Percentiles rank a stretch among this genome's conserved stretches.
Evolutionary conservation across 257 asterid genomes (phyloP).

Genomic region (Petrea volubilis): DNA sequence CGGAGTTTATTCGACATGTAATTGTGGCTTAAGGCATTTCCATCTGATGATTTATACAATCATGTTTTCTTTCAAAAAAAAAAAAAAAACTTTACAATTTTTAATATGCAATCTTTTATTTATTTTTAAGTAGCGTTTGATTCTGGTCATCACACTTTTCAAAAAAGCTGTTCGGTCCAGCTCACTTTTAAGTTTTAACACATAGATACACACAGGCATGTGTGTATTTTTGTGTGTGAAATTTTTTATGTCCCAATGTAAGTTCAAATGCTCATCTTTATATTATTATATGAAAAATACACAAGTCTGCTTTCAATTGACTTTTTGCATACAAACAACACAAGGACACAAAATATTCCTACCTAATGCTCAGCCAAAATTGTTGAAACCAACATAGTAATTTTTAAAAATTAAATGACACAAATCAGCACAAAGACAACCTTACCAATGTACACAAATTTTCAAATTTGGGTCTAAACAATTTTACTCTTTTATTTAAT

Average conservation of each 20-base stretch:
- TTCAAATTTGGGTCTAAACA: neutral
- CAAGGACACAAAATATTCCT: neutral
- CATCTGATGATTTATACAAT: no score
- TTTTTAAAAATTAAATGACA: neutral
- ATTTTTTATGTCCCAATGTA: neutral
- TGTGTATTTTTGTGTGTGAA: neutral
- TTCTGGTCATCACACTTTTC: no score
- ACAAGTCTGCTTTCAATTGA: neutral
- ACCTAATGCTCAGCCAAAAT: neutral
- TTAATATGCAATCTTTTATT: no score
- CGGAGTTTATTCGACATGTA: no score
- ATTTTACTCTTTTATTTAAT: neutral
- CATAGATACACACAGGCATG: neutral
- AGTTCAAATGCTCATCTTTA: neutral
- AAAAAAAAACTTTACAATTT: no score
- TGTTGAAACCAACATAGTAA: neutral
- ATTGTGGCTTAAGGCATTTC: no score
- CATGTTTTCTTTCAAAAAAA: no score
- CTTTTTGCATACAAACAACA: neutral
- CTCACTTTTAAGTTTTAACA: neutral
- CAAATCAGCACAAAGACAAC: neutral
- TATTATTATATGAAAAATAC: neutral
- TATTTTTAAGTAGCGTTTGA: no score
- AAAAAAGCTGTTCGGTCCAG: neutral
- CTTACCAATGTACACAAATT: neutral